These are phyloP conservation scores for Usnea hakonensis DNA, from an alignment of 495 filamentous ascomycete species.

Conservation along the genomic window DNA sequence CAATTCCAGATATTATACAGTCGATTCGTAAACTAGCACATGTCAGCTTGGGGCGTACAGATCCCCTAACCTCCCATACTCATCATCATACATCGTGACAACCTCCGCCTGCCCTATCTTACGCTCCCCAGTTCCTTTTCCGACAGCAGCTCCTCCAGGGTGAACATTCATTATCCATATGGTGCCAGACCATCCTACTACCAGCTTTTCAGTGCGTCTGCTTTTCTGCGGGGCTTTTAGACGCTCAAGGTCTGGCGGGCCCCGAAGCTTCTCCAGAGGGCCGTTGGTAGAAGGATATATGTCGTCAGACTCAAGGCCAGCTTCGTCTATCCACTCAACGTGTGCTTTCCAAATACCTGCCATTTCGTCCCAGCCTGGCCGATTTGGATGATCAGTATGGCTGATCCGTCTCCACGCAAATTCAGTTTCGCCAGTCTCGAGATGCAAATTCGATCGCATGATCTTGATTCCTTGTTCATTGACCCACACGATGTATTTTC, in stretches of 20 bases:
- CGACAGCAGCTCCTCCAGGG: conserved; percentile 59
- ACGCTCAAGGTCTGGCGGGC: conserved; percentile 16
- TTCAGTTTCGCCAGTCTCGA: conserved; percentile 68
- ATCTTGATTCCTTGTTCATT: conserved; percentile 97
- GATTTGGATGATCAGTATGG: conserved; percentile 76
- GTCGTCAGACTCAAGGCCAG: conserved; percentile 56
- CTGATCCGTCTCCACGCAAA: conserved; percentile 93
- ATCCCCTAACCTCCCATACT: conserved; percentile 16
- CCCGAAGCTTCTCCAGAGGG: conserved; percentile 36
- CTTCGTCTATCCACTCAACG: conserved; percentile 85
- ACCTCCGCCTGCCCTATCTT: conserved; percentile 78
- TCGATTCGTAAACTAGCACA: conserved; percentile 72
- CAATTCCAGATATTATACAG: conserved; percentile 94
- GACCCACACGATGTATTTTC: conserved; percentile 85
- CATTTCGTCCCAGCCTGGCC: conserved; percentile 85
- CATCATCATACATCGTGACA: conserved; percentile 82
- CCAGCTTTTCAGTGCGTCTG: conserved; percentile 58
- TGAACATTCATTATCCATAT: conserved; percentile 93
- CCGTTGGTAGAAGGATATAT: conserved; percentile 32
- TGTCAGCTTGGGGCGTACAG: neutral
- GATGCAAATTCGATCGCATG: conserved; percentile 80
- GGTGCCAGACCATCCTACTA: conserved; percentile 91
- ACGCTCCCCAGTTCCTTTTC: conserved; percentile 62
- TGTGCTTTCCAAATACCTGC: conserved; percentile 86
- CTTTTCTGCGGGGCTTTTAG: conserved; percentile 28